These are phyloP conservation scores for Basidiobolus meristosporus DNA, from an alignment of 371 early-diverging fungal species.

Conservation along the genomic window DNA sequence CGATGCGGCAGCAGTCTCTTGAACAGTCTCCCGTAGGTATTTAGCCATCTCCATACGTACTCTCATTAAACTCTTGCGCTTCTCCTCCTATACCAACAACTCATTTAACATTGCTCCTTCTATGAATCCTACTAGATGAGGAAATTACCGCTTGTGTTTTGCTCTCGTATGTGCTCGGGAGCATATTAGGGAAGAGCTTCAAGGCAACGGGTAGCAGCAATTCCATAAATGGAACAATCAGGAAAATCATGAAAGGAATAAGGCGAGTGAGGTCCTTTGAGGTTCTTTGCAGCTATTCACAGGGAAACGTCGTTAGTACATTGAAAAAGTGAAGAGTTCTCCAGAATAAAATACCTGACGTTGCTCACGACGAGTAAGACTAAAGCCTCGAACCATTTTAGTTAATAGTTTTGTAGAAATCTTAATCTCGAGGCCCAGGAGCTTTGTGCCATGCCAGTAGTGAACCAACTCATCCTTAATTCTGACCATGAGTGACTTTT, in stretches of 20 bases:
- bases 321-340: slow-evolving; percentile 1
- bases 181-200: slow-evolving; percentile 90
- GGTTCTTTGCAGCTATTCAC: slow-evolving; percentile 52
- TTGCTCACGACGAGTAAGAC: slow-evolving; percentile 75
- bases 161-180: slow-evolving; percentile 89
- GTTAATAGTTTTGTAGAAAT: slow-evolving; percentile 70
- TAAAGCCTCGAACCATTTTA: slow-evolving; percentile 54
- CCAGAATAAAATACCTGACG: slow-evolving; percentile 45
- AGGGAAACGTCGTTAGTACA: background rate
- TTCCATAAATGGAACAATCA: slow-evolving; percentile 90
- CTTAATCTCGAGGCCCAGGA: slow-evolving; percentile 72
- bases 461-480: slow-evolving; percentile 83
- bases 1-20: slow-evolving; percentile 54
- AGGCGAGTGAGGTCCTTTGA: slow-evolving; percentile 76
- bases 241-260: slow-evolving; percentile 81
- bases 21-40: slow-evolving; percentile 86
- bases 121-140: no score
- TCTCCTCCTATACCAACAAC: slow-evolving; percentile 55
- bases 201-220: slow-evolving; percentile 78
- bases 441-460: slow-evolving; percentile 89
- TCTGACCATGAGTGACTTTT: slow-evolving; percentile 51
- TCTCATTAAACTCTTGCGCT: slow-evolving; percentile 65
- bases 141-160: slow-evolving; percentile 51
- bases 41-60: slow-evolving; percentile 83
- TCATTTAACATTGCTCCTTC: background rate